These are phyloP conservation scores for Fusarium pininemorale DNA, from an alignment of 2,329 filamentous ascomycete genomes.

Conservation along the genomic window DNA sequence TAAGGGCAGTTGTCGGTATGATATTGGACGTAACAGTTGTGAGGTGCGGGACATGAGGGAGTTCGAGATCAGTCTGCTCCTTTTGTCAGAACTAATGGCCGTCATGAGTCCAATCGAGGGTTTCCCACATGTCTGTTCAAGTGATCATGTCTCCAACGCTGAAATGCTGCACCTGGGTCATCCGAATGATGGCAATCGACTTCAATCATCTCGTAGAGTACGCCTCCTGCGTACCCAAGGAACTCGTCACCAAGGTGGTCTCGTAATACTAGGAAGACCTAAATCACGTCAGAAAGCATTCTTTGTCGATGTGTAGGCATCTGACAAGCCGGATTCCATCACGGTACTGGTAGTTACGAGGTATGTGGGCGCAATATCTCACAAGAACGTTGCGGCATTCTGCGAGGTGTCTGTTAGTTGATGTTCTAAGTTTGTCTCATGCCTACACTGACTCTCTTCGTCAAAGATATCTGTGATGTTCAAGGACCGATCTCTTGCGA, in stretches of 20 bases:
- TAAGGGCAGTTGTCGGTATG: conserved; percentile 50
- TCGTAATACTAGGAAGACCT: conserved; percentile 55
- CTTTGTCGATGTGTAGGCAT: not conserved
- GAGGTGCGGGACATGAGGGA: conserved; percentile 58
- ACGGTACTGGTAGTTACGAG: conserved; percentile 57
- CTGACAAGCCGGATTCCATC: conserved; percentile 55
- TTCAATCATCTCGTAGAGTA: conserved; percentile 58
- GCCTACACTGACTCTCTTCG: conserved; percentile 33
- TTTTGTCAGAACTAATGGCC: conserved; percentile 4
- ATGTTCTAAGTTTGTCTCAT: not conserved
- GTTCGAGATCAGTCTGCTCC: conserved; percentile 52
- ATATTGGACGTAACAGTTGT: conserved; percentile 55
- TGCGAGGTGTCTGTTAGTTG: conserved; percentile 26
- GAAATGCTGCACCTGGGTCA: conserved; percentile 56
- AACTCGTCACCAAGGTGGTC: conserved; percentile 57
- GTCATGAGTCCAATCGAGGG: not conserved
- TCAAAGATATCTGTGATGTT: conserved; percentile 24
- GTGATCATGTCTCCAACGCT: conserved; percentile 57
- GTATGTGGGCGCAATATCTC: conserved; percentile 54
- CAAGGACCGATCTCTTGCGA: not conserved
- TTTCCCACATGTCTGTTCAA: conserved; percentile 53
- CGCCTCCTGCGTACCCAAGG: conserved; percentile 54
- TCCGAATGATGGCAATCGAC: conserved; percentile 56
- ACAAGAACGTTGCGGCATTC: conserved; percentile 58
- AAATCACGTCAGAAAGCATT: not conserved